These are phyloP conservation scores for Batrachochytrium dendrobatidis DNA, from an alignment of 371 early-diverging fungal genomes.

Conservation along the genomic window DNA sequence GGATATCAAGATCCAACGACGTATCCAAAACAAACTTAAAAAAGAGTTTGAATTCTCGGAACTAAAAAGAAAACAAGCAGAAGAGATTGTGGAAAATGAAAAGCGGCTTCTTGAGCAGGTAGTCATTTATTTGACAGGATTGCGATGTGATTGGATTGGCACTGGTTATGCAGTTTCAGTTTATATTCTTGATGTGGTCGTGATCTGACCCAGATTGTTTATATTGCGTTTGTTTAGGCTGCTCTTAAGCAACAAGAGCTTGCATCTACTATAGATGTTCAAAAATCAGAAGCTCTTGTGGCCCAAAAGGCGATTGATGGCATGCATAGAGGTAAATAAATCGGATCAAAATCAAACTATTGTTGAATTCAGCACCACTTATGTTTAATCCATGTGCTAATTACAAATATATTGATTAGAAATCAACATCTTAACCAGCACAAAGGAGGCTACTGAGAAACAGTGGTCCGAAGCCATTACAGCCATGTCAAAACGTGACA, in stretches of 20 bases:
- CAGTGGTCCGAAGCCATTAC: constrained; percentile 44
- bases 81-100: constrained; percentile 22
- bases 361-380: neutral
- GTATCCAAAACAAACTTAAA: constrained; percentile 37
- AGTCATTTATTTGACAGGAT: neutral
- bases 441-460: constrained; percentile 27
- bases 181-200: too few species aligned
- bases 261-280: constrained; percentile 24
- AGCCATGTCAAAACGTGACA: constrained; percentile 45
- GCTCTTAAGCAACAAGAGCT: constrained; percentile 17
- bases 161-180: neutral
- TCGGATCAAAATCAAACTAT: neutral
- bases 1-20: constrained; percentile 39
- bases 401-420: constrained; percentile 19
- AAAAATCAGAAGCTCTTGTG: constrained; percentile 30
- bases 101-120: constrained; percentile 32
- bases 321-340: constrained; percentile 25
- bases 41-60: constrained; percentile 30
- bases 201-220: too few species aligned
- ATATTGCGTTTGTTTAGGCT: too few species aligned
- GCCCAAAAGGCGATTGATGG: constrained; percentile 34
- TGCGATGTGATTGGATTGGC: too few species aligned
- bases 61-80: constrained; percentile 19
- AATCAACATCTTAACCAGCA: constrained; percentile 18
- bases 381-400: neutral